These are phyloP conservation scores for Cetradonia linearis DNA, from an alignment of 495 filamentous ascomycete species.

Conservation along the genomic window DNA sequence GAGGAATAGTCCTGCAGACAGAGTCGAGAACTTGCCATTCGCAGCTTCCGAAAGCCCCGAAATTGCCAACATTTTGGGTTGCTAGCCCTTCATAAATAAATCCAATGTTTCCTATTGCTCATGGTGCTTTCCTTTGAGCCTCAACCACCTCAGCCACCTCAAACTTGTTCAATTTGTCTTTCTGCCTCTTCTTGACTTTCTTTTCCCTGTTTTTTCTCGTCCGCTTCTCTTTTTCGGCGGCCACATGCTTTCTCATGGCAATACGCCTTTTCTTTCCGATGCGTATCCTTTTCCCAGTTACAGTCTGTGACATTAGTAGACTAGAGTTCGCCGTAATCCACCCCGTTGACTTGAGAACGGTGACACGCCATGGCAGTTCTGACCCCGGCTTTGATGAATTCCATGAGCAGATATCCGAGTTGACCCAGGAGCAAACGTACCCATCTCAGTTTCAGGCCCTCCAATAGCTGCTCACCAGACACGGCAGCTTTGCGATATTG, in stretches of 20 bases:
- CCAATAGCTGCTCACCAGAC: constrained; percentile 7
- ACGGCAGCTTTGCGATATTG: constrained; percentile 16
- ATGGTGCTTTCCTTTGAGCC: neutral
- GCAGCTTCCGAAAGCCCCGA: neutral
- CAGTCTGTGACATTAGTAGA: neutral
- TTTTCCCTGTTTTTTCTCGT: constrained; percentile 23
- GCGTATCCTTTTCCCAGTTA: constrained; percentile 22
- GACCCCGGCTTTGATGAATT: constrained; percentile 9
- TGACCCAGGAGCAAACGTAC: neutral
- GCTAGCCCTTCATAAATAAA: neutral
- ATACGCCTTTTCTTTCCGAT: constrained; percentile 24
- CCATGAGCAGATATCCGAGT: neutral
- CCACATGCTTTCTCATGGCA: constrained; percentile 17
- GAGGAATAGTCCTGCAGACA: too few species aligned
- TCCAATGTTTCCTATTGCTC: neutral
- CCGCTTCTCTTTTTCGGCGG: constrained; percentile 19
- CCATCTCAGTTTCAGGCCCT: constrained; percentile 13
- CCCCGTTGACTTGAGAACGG: neutral
- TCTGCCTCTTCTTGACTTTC: constrained; percentile 23
- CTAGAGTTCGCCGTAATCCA: neutral
- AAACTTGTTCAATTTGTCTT: constrained; percentile 14
- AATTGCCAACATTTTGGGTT: neutral
- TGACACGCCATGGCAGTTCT: constrained; percentile 20
- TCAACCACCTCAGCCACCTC: neutral
- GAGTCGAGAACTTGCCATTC: too few species aligned